Base-by-base conservation (phyloP, 495 filamentous ascomycete genomes). In the Penicillium bovifimosum region DNA sequence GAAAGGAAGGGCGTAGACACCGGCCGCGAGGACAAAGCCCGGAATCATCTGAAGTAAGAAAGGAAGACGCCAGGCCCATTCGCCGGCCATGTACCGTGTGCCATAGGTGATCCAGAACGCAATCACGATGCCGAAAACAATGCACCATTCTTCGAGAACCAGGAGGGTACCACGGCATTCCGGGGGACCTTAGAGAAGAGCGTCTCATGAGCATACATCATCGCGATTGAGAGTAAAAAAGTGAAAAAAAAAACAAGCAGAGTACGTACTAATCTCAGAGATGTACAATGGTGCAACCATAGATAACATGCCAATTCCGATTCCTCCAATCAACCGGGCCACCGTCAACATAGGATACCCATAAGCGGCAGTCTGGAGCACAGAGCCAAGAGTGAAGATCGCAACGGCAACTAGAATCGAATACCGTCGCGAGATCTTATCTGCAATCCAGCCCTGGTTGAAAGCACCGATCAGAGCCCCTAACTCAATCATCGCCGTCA, bases 401-500 rank as follows among this genome's bases (percentile, higher is more conserved):
- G 61, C 50, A 7, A 81, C 79, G 7, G 78, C 80, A 5, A 83
- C 69, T 6, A 83, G 47, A 40, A 85, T 78, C 1, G 78, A 78
- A 45, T 76, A 82, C 27, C 80, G 76, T 9, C 81, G 69, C 7
- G 77, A 82, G 44, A 80, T 75, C 58, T 71, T 76, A 55, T 85
- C 81, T 0, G 81, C 80, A 32, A 83, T 70, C 71, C 75, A 82
- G 2, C 81, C 81, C 55, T 80, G 76, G 45, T 80, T 80, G 13
- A 84, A 50, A 0, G 79, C 79, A 42, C 79, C 77, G 2, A 79
- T 46, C 41, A 82, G 64, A 9, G 80, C 80, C 9, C 80, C 79
- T 34, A 82, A 54, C 53, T 82, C 80, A 36, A 83, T 78, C 79
- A 82, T 82, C 2, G 80, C 80, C 1, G 79, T 82, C 65, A 82